These are phyloP conservation scores for Alternaria gansuensis DNA, from an alignment of 2,329 filamentous ascomycete species.

Conservation along the genomic window DNA sequence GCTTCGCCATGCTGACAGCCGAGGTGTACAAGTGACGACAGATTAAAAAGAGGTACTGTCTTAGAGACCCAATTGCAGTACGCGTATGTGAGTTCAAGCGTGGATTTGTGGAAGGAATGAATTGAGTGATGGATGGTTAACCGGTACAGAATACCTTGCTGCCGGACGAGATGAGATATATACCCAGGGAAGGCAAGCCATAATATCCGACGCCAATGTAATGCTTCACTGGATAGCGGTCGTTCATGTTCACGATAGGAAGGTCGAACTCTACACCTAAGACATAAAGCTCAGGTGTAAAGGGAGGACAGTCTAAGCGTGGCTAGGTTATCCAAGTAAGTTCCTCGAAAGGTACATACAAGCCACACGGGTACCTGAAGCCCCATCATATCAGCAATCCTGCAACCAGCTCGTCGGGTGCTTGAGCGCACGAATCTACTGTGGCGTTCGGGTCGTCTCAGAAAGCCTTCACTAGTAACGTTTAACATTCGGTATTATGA, in stretches of 20 bases:
- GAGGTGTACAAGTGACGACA: conserved; percentile 19
- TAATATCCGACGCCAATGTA: conserved; percentile 13
- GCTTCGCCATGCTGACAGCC: conserved; percentile 37
- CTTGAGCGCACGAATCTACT: conserved; percentile 10
- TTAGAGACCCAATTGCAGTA: conserved; percentile 21
- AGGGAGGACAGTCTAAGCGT: conserved; percentile 28
- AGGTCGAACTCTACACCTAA: conserved; percentile 35
- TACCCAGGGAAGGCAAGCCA: conserved; percentile 24
- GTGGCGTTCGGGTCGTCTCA: background rate
- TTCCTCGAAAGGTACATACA: conserved; percentile 40
- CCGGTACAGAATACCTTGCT: conserved; percentile 29
- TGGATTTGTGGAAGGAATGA: conserved; percentile 40
- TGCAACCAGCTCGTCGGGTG: conserved; percentile 16
- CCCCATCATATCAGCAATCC: conserved; percentile 22
- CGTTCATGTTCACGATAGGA: conserved; percentile 34
- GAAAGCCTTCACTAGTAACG: background rate
- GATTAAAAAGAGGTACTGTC: conserved; percentile 26
- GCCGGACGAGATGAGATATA: conserved; percentile 30
- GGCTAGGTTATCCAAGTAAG: conserved; percentile 36
- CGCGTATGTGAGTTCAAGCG: conserved; percentile 13
- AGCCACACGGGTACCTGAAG: conserved; percentile 25
- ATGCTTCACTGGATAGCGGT: conserved; percentile 35
- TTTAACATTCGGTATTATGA: background rate
- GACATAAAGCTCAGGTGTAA: conserved; percentile 36
- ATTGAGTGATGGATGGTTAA: conserved; percentile 41